These are phyloP conservation scores for Metschnikowia kunwiensis DNA, from an alignment of 805 yeast genomes.

Conservation along the genomic window DNA sequence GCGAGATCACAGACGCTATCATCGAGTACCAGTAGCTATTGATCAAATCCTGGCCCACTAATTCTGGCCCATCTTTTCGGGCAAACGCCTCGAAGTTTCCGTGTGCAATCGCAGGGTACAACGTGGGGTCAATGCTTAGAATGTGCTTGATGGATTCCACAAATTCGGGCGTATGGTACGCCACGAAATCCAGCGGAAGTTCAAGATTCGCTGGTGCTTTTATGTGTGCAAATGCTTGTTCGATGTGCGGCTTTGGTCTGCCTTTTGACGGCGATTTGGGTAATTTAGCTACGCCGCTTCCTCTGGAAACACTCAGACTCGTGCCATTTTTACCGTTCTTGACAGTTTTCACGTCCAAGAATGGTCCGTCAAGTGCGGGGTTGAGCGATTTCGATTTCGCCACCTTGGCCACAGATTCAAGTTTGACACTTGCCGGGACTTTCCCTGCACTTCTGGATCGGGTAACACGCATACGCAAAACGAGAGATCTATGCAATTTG, in stretches of 20 bases:
- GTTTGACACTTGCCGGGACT: not conserved
- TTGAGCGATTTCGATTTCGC: not conserved
- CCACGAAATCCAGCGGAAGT: slow-evolving; percentile 30
- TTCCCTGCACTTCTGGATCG: slow-evolving; percentile 3
- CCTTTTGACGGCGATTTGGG: slow-evolving; percentile 1
- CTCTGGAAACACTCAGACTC: too few species aligned
- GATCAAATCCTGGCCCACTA: slow-evolving; percentile 19
- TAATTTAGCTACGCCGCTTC: too few species aligned
- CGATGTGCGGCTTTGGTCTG: slow-evolving; percentile 11
- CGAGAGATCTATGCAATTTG: too few species aligned
- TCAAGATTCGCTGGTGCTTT: slow-evolving; percentile 14
- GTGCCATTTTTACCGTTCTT: too few species aligned
- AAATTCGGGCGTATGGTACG: slow-evolving; percentile 33
- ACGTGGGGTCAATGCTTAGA: slow-evolving; percentile 29
- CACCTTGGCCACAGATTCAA: slow-evolving; percentile 1
- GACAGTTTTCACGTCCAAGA: too few species aligned
- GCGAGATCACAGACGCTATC: slow-evolving; percentile 52
- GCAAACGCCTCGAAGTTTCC: slow-evolving; percentile 27
- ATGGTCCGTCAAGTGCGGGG: too few species aligned
- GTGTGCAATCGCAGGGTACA: slow-evolving; percentile 33
- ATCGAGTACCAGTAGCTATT: slow-evolving; percentile 36
- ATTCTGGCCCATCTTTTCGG: slow-evolving; percentile 4
- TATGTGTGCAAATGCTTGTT: slow-evolving; percentile 13
- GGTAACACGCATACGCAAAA: slow-evolving; percentile 8
- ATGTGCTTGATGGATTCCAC: slow-evolving; percentile 31